Base-by-base conservation (phyloP, 2,329 filamentous ascomycete genomes). In the Colletotrichum lini region DNA sequence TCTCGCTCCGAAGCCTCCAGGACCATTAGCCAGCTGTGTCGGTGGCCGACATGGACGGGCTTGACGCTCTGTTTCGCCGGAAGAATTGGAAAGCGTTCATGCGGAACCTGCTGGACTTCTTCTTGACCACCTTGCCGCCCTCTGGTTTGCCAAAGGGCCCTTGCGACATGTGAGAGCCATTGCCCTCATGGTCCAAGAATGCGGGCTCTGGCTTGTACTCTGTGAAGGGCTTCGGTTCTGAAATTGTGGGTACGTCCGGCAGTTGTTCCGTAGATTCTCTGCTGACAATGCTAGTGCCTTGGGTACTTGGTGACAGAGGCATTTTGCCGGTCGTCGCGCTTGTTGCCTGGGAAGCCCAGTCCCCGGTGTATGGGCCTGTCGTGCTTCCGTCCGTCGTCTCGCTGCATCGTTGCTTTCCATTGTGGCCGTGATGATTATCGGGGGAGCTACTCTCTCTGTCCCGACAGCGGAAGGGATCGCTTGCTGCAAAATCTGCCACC, bases 231-330 rank as follows among this genome's bases (percentile, higher is more conserved):
- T 83, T 81, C 64, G 83, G 79, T 4, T 81, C 80, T 2, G 83
- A 82, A 35, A 84, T 77, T 26, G 82, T 82, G 0, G 84, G 84
- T 23, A 86, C 80, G 73, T 84, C 85, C 47, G 80, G 77, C 4
- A 84, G 83, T 21, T 84, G 84, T 57, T 90, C 89, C 65, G 86
- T 76, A 9, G 88, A 90, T 53, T 90, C 88, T 65, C 85, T 85
- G 79, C 89, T 91, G 74, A 90, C 86, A 73, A 92, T 89, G 78
- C 90, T 92, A 21, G 90, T 92, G 49, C 89, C 90, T 76, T 90
- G 86, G 3, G 90, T 92, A 77, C 89, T 91, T 2, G 90, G 90
- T 30, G 90, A 91, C 45, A 91, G 80, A 4, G 90, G 89, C 86
- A 90, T 87, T 79, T 90, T 91, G 60, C 88, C 87, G 1, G 89